phyloP scores from a whole-genome alignment of 139 green algal genomes.

The Raphidocelis subcapitata region DNA sequence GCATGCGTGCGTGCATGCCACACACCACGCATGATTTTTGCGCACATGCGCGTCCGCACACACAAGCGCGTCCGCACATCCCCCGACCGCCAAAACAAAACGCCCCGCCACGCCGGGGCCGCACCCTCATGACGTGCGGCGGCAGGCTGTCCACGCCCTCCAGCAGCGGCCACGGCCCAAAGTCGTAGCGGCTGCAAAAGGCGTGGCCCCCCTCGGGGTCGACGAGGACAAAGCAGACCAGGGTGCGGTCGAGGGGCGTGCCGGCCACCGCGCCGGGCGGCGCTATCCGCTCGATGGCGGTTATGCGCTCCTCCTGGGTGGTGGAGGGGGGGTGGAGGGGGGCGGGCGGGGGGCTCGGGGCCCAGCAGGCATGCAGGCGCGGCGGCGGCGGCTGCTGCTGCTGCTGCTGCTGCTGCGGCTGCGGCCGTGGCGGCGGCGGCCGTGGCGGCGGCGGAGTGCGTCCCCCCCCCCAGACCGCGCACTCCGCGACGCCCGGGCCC shows the following conservation, averaged over 20 bases:
- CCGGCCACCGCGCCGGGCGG: not conserved
- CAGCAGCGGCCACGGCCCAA: conserved; percentile 91
- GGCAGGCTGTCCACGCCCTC: conserved; percentile 41
- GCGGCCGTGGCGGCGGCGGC: no score
- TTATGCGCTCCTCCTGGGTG: conserved; percentile 50
- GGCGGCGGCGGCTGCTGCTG: not conserved
- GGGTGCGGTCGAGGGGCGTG: conserved; percentile 50
- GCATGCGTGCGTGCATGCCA: not conserved
- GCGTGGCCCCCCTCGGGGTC: conserved; percentile 54
- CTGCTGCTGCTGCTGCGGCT: not conserved
- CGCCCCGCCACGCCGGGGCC: no score
- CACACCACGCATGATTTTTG: no score
- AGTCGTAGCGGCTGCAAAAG: conserved; percentile 90
- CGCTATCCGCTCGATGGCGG: conserved; percentile 34
- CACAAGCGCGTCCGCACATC: no score
- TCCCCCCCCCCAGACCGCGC: no score
- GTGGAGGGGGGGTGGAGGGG: not conserved
- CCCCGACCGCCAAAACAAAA: no score
- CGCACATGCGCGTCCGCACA: no score
- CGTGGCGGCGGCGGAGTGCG: no score
- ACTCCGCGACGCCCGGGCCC: no score
- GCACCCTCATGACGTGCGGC: conserved; percentile 21
- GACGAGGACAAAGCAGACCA: conserved; percentile 95
- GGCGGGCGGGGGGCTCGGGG: not conserved
- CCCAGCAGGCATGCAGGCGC: not conserved